Conservation (phyloP, 768 basidiomycete genomes). For the Leccinum uliginosum region DNA sequence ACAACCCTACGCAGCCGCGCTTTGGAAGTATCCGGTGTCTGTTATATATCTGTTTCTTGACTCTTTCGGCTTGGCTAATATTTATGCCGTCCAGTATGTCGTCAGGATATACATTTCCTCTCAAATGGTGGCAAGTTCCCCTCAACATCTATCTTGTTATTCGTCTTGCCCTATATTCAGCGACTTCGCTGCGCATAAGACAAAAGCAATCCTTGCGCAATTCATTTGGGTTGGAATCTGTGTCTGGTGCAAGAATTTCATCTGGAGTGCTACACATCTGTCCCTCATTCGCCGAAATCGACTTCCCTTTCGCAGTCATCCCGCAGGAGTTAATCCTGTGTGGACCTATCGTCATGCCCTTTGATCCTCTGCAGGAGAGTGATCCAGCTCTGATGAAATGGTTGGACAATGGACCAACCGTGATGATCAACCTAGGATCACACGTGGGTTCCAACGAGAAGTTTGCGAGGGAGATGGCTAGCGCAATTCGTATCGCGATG, state of each 20-base stretch:
- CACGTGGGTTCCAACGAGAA: not conserved
- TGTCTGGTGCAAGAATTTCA: not conserved
- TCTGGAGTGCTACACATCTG: constrained; percentile 1
- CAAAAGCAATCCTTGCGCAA: not conserved
- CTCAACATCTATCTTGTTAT: constrained; percentile 11
- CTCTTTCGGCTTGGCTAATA: not conserved
- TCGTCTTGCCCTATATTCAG: not conserved
- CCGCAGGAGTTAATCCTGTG: constrained; percentile 5
- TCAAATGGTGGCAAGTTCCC: constrained; percentile 16
- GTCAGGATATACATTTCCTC: constrained; percentile 10
- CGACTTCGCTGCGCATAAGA: not conserved
- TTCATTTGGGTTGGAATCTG: constrained; percentile 1
- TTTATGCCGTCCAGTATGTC: not conserved
- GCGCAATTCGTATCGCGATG: constrained; percentile 9
- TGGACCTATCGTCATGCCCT: constrained; percentile 10
- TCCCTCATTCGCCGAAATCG: constrained; percentile 2
- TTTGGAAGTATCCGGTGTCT: constrained; percentile 13
- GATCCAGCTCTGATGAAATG: constrained; percentile 7
- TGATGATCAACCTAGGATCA: constrained; percentile 12
- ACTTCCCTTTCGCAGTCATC: constrained; percentile 3
- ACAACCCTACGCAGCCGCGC: not conserved
- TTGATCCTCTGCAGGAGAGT: constrained; percentile 7
- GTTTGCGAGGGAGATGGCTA: not conserved
- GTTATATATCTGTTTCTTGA: not conserved
- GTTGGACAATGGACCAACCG: constrained; percentile 11